Evolutionary conservation across 805 yeast genomes (phyloP).

Genomic region (Lipomyces oligophaga): DNA sequence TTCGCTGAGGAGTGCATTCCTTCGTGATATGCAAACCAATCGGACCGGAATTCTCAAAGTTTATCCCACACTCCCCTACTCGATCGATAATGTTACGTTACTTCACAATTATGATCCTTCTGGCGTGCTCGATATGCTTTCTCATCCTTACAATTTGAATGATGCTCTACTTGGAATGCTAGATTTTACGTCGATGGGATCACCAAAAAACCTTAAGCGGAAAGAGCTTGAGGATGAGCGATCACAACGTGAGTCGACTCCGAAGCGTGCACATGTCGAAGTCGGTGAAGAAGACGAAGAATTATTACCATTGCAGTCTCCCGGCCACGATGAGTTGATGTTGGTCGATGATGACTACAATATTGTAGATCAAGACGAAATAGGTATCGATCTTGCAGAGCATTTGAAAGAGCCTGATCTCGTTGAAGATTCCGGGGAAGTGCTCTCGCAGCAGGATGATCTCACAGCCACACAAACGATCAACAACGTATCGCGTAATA

Average conservation of each 20-base stretch:
- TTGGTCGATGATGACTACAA: slow-evolving; percentile 7
- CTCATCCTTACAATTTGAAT: slow-evolving; percentile 13
- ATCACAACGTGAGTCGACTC: not conserved
- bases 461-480: slow-evolving; percentile 15
- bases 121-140: slow-evolving; percentile 12
- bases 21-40: slow-evolving; percentile 37
- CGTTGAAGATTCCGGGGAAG: slow-evolving; percentile 8
- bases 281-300: slow-evolving; percentile 3
- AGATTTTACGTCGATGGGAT: slow-evolving; percentile 2
- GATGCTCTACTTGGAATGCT: slow-evolving; percentile 11
- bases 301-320: slow-evolving; percentile 4
- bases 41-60: slow-evolving; percentile 29
- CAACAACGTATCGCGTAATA: slow-evolving; percentile 43
- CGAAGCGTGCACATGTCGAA: slow-evolving; percentile 17
- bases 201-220: slow-evolving; percentile 5
- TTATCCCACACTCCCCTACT: slow-evolving; percentile 22
- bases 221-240: slow-evolving; percentile 24
- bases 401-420: slow-evolving; percentile 4
- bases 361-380: slow-evolving; percentile 6
- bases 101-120: slow-evolving; percentile 8
- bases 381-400: slow-evolving; percentile 17
- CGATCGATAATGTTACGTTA: slow-evolving; percentile 17
- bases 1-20: slow-evolving; percentile 44
- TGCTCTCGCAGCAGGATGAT: too few relatives aligned
- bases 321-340: slow-evolving; percentile 7